Evolutionary conservation across 2,329 filamentous ascomycete genomes (phyloP).

Genomic region (Erysiphe pulchra): DNA sequence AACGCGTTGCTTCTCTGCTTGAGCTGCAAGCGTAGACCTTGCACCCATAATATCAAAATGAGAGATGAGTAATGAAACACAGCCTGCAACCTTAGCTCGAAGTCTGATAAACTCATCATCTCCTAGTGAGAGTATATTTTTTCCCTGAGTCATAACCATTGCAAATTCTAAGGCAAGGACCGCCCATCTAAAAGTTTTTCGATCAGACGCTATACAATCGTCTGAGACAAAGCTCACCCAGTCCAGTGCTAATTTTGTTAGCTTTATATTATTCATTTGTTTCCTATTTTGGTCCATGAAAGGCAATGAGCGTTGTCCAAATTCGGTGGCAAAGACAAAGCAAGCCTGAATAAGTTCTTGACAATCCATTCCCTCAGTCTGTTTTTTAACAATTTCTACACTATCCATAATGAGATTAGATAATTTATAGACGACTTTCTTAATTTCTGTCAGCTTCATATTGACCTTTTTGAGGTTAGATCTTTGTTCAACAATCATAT

Average conservation of each 20-base stretch:
- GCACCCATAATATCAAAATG: slow-evolving; percentile 99
- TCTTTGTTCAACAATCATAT: slow-evolving; percentile 72
- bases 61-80: slow-evolving; percentile 90
- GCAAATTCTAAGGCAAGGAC: slow-evolving; percentile 87
- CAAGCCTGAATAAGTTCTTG: slow-evolving; percentile 94
- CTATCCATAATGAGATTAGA: slow-evolving; percentile 98
- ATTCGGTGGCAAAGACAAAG: slow-evolving; percentile 97
- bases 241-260: slow-evolving; percentile 78
- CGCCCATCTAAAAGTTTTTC: slow-evolving; percentile 93
- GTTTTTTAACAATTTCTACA: slow-evolving; percentile 72
- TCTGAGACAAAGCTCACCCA: slow-evolving; percentile 98
- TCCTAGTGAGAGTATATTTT: slow-evolving; percentile 74
- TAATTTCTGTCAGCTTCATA: slow-evolving; percentile 71
- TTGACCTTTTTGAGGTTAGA: slow-evolving; percentile 89
- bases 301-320: slow-evolving; percentile 76
- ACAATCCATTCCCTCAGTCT: slow-evolving; percentile 63
- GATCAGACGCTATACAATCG: slow-evolving; percentile 79
- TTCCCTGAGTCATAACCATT: slow-evolving; percentile 87
- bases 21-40: slow-evolving; percentile 72
- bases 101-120: slow-evolving; percentile 69
- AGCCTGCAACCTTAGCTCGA: slow-evolving; percentile 74
- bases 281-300: slow-evolving; percentile 91
- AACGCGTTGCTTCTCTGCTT: slow-evolving; percentile 72
- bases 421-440: slow-evolving; percentile 84
- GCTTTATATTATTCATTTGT: slow-evolving; percentile 89